These are phyloP conservation scores for Tylopilus subfusipes DNA, from an alignment of 768 basidiomycete species.

Conservation along the genomic window DNA sequence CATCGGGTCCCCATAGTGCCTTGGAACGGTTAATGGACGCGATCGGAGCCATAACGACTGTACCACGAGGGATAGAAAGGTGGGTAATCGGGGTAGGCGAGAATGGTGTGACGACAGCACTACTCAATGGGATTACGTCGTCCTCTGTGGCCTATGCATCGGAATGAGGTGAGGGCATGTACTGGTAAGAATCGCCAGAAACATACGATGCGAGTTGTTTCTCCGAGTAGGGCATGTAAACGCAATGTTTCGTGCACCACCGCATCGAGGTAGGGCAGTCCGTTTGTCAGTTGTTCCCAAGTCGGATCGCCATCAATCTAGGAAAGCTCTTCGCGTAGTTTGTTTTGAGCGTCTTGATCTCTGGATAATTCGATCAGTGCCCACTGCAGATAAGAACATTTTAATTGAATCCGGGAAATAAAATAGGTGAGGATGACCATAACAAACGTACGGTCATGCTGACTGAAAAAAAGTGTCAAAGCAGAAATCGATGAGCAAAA, in stretches of 20 bases:
- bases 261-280: slow-evolving; percentile 53
- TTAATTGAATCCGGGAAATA: no score
- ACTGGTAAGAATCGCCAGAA: neutral
- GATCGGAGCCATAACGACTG: slow-evolving; percentile 43
- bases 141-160: slow-evolving; percentile 45
- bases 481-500: no score
- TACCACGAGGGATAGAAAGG: no score
- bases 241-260: slow-evolving; percentile 45
- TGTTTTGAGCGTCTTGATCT: slow-evolving; percentile 42
- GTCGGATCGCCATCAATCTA: slow-evolving; percentile 43
- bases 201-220: slow-evolving; percentile 16
- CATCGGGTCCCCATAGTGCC: slow-evolving; percentile 58
- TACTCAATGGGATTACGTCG: slow-evolving; percentile 53
- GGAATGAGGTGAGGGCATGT: neutral
- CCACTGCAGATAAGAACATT: slow-evolving; percentile 33
- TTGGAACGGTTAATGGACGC: slow-evolving; percentile 47
- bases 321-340: slow-evolving; percentile 49
- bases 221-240: slow-evolving; percentile 38
- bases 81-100: no score
- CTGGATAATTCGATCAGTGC: slow-evolving; percentile 52
- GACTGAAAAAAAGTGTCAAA: no score
- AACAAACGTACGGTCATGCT: no score
- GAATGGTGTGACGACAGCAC: slow-evolving; percentile 45
- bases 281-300: slow-evolving; percentile 48
- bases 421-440: no score